Conservation (phyloP, 225 moss, liverwort and hornwort species). For the Marchantia paleacea region DNA sequence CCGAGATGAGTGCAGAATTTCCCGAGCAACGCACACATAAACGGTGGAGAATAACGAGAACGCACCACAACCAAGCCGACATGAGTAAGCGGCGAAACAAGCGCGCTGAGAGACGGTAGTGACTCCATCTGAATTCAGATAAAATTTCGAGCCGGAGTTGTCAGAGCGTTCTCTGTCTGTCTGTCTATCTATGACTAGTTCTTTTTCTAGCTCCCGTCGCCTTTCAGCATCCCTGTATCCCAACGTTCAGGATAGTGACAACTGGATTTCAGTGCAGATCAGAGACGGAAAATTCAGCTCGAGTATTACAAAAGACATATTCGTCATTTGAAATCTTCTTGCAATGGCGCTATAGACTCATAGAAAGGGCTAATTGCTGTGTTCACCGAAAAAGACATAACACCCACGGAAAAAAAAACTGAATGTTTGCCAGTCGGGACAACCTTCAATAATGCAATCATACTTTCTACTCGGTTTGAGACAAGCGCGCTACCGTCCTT, state of each 20-base stretch:
- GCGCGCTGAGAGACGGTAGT: constrained; percentile 5
- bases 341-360: not conserved
- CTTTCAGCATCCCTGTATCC: constrained; percentile 7
- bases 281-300: not conserved
- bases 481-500: not conserved
- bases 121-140: constrained; percentile 17
- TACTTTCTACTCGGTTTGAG: not conserved
- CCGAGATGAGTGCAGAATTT: not conserved
- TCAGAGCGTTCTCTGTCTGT: constrained; percentile 1
- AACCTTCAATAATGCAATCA: not conserved
- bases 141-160: not conserved
- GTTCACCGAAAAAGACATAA: not conserved
- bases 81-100: constrained; percentile 6
- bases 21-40: not conserved
- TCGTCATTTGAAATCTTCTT: not conserved
- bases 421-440: not conserved
- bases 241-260: not conserved
- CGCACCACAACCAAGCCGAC: constrained; percentile 15
- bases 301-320: not conserved
- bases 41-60: not conserved
- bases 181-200: not conserved
- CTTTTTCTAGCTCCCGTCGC: not conserved
- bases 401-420: not conserved
- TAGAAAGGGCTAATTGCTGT: not conserved
- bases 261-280: not conserved